Base-by-base conservation (phyloP, 2,329 filamentous ascomycete species). In the Monilinia aucupariae region DNA sequence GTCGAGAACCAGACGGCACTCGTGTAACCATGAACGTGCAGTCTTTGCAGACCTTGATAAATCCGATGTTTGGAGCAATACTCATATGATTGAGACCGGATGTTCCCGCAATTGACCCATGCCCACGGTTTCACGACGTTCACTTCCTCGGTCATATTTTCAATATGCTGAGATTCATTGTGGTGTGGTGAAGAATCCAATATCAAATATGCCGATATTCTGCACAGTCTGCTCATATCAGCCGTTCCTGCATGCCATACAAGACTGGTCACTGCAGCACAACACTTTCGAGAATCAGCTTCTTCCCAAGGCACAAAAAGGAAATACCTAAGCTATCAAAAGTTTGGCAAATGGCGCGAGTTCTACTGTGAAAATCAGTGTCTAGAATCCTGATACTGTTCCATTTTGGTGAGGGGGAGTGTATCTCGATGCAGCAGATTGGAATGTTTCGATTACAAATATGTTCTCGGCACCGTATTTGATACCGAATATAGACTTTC, bases 181-280 rank as follows among this genome's bases (percentile, higher is more conserved):
- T 41, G 25, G 22, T 15, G 13, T 55, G n/a, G 30, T 9, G 4
- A 32, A n/a, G 22, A 27, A 1, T 10, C 20, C 4, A 47, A 47
- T 17, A 47, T 45, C 30, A 47, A 39, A 56, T 47, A 20, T 25
- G n/a, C 43, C 54, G 27, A 34, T 22, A 47, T 55, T 34, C 30
- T 34, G 9, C 30, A 13, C 3, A n/a, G 49, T 22, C 49, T 51
- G 20, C 20, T 8, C 8, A 20, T 20, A 47, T 56, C 54, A 56
- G 54, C 41, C 54, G 3, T 47, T 20, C 41, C 34, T 45, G 22
- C n/a, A 48, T 48, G 22, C 22, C 30, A 47, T 47, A 13, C 30
- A 47, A 34, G n/a, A 47, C 41, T 17, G 54, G n/a, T 20, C 54
- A 56, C 54, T 25, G 54, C 54, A 56, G 54, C 7, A 22, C 47